Conservation (phyloP, 306 rosid species). For the Glycyrrhiza uralensis region DNA sequence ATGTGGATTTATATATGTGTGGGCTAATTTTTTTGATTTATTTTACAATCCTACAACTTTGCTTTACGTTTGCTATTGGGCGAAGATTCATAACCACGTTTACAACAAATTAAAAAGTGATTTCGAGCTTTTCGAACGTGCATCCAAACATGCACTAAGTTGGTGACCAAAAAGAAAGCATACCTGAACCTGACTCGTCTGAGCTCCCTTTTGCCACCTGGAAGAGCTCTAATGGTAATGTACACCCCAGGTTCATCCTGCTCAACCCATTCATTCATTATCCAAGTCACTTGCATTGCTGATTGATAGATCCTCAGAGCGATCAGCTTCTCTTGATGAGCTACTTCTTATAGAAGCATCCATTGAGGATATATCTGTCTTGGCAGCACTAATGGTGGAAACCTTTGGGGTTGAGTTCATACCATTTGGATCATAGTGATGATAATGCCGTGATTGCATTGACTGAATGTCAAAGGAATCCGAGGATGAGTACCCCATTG, state of each 20-base stretch:
- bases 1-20: no score
- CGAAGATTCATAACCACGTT: no score
- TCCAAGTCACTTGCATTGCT: conserved; percentile 61
- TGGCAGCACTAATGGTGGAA: conserved; percentile 58
- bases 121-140: no score
- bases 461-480: conserved; percentile 54
- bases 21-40: no score
- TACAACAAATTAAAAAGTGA: no score
- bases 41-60: no score
- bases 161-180: no score
- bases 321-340: conserved; percentile 60
- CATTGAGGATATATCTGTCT: conserved; percentile 60
- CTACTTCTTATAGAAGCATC: conserved; percentile 63
- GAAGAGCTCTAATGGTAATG: conserved; percentile 52
- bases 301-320: conserved; percentile 48
- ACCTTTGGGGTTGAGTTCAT: conserved; percentile 57
- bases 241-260: conserved; percentile 65
- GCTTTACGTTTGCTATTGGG: no score
- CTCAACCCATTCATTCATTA: conserved; percentile 59
- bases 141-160: no score
- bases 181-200: no score
- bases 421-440: conserved; percentile 31
- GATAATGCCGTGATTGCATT: conserved; percentile 42
- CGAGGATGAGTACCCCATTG: conserved; percentile 57
- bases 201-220: conserved; percentile 59